Evolutionary conservation across 352 stramenopile species (phyloP).

Genomic region (Pythium biforme): DNA sequence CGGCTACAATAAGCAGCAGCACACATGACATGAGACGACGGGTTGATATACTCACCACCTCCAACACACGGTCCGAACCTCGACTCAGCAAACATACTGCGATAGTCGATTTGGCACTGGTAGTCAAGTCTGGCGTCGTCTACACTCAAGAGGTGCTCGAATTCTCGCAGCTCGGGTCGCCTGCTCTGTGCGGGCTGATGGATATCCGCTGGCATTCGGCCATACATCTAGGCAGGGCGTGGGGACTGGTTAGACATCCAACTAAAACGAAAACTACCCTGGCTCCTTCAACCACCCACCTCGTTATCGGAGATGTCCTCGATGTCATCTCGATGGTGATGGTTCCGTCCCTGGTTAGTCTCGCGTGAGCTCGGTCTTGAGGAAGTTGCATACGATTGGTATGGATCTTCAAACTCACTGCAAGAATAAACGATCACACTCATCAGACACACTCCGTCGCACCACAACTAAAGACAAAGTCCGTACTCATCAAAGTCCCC

Average conservation of each 20-base stretch:
- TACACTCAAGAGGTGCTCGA: slow-evolving; percentile 65
- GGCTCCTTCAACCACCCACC: no score
- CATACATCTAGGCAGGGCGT: slow-evolving; percentile 1
- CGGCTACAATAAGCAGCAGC: slow-evolving; percentile 2
- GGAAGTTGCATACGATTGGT: background rate
- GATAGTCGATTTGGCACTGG: slow-evolving; percentile 64
- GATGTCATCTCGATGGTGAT: slow-evolving; percentile 21
- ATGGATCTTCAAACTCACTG: slow-evolving; percentile 17
- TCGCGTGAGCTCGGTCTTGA: background rate
- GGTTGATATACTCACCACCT: background rate
- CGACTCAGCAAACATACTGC: slow-evolving; percentile 67
- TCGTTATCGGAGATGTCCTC: slow-evolving; percentile 76
- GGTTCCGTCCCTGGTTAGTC: background rate
- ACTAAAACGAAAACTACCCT: background rate
- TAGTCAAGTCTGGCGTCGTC: slow-evolving; percentile 55
- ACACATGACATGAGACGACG: background rate
- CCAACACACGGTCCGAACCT: slow-evolving; percentile 30
- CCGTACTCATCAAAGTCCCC: slow-evolving; percentile 9
- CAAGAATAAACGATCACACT: background rate
- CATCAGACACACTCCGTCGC: background rate
- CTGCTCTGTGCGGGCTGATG: slow-evolving; percentile 26
- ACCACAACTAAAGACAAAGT: background rate
- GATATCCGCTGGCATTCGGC: slow-evolving; percentile 2
- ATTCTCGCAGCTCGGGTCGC: slow-evolving; percentile 49
- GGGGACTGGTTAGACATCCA: no score